Percentiles rank a stretch among this genome's conserved stretches.
phyloP scores from a whole-genome alignment of 495 filamentous ascomycete genomes.

The Talaromyces liani region DNA sequence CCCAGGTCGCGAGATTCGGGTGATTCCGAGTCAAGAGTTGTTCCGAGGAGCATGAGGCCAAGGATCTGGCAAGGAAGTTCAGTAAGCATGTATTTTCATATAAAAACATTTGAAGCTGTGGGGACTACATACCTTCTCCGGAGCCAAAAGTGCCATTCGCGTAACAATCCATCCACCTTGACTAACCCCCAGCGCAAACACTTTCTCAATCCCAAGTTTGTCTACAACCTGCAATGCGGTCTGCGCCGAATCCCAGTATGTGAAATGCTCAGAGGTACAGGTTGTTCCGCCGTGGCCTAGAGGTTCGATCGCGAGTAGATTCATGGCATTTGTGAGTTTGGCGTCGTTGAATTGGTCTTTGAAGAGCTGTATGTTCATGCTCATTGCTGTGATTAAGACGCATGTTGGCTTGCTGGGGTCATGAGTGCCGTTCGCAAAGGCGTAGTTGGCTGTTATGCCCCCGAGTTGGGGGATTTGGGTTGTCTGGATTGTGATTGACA shows the following conservation, averaged over 20 bases:
- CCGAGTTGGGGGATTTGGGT: slow-evolving; percentile 37
- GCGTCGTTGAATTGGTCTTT: slow-evolving; percentile 38
- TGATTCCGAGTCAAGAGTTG: slow-evolving; percentile 57
- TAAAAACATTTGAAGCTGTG: neutral
- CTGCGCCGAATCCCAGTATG: slow-evolving; percentile 48
- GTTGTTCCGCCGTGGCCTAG: slow-evolving; percentile 47
- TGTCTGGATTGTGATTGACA: neutral
- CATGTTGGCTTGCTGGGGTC: slow-evolving; percentile 50
- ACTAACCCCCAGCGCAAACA: slow-evolving; percentile 54
- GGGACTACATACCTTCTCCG: slow-evolving; percentile 37
- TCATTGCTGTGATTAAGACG: slow-evolving; percentile 53
- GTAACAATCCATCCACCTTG: slow-evolving; percentile 60
- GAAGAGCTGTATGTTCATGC: slow-evolving; percentile 46
- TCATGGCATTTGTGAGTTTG: slow-evolving; percentile 34
- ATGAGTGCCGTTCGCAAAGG: slow-evolving; percentile 29
- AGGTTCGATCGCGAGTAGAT: slow-evolving; percentile 49
- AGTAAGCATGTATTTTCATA: neutral
- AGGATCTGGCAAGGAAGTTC: slow-evolving; percentile 30
- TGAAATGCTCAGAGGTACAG: slow-evolving; percentile 36
- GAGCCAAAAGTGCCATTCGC: slow-evolving; percentile 55
- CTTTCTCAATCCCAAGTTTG: slow-evolving; percentile 47
- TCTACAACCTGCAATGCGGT: slow-evolving; percentile 45
- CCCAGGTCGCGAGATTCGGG: slow-evolving; percentile 43
- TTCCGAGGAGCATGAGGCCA: slow-evolving; percentile 54
- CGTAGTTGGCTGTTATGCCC: slow-evolving; percentile 48